Conservation (phyloP, 2,329 filamentous ascomycete genomes). For the Gliomastix tumulicola region DNA sequence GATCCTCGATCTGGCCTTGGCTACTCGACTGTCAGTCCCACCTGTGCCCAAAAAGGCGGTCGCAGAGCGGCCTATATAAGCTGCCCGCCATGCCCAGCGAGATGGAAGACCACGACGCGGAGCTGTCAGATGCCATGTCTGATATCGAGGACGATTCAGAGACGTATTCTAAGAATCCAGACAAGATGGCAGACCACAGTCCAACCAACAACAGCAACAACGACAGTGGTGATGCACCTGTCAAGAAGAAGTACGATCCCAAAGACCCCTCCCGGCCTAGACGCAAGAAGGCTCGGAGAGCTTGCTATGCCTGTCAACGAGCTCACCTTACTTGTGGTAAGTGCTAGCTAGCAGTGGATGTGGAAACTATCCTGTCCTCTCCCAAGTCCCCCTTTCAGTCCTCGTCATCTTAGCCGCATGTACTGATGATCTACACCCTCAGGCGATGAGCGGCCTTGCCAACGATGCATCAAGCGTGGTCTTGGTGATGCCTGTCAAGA, state of each 20-base stretch:
- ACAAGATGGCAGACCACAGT: slow-evolving; percentile 38
- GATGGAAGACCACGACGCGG: slow-evolving; percentile 43
- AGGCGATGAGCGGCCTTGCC: slow-evolving; percentile 95
- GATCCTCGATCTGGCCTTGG: too few species aligned
- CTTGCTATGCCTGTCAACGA: slow-evolving; percentile 94
- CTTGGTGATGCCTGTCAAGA: slow-evolving; percentile 90
- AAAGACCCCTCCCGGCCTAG: slow-evolving; percentile 88
- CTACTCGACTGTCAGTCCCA: too few species aligned
- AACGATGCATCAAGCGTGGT: slow-evolving; percentile 88
- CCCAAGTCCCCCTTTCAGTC: too few species aligned
- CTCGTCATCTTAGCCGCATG: too few species aligned
- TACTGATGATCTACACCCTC: too few species aligned
- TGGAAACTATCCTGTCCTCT: too few species aligned
- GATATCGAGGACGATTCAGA: slow-evolving; percentile 53
- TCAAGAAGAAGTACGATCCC: slow-evolving; percentile 66
- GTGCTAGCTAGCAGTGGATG: too few species aligned
- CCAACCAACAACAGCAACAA: slow-evolving; percentile 35
- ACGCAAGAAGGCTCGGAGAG: slow-evolving; percentile 91
- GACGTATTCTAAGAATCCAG: slow-evolving; percentile 36
- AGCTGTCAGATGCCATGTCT: slow-evolving; percentile 52
- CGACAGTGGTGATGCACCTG: slow-evolving; percentile 38
- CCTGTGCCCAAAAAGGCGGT: too few species aligned
- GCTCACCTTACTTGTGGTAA: slow-evolving; percentile 97
- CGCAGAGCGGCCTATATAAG: background rate
- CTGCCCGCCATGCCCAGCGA: slow-evolving; percentile 45